Conservation (phyloP, 2,329 filamentous ascomycete species). For the Colletotrichum karsti region DNA sequence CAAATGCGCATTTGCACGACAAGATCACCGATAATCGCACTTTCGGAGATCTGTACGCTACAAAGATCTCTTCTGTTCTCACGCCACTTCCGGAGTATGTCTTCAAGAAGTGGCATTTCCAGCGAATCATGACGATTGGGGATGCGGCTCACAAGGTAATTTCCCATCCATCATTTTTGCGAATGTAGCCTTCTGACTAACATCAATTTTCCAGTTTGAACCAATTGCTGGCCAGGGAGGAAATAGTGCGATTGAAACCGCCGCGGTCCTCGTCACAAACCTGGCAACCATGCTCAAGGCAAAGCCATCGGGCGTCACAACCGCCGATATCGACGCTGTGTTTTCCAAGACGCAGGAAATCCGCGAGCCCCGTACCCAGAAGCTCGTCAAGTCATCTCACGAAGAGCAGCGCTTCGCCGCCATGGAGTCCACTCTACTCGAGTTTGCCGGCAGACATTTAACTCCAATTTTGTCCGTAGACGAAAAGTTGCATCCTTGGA, state of each 20-base stretch:
- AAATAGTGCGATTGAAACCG: conserved; percentile 37
- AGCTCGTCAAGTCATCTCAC: conserved; percentile 26
- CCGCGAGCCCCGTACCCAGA: conserved; percentile 25
- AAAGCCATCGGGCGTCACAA: conserved; percentile 12
- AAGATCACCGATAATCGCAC: conserved; percentile 34
- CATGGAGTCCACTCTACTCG: conserved; percentile 28
- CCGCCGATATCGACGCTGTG: conserved; percentile 25
- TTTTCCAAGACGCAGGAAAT: conserved; percentile 31
- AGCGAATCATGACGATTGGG: conserved; percentile 39
- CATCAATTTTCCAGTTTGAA: conserved; percentile 28
- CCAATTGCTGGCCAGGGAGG: conserved; percentile 37
- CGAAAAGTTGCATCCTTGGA: not conserved
- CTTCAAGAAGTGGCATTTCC: conserved; percentile 42
- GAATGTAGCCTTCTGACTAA: not conserved
- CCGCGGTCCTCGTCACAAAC: conserved; percentile 34
- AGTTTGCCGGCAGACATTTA: not conserved
- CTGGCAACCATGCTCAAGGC: conserved; percentile 19
- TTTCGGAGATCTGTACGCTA: conserved; percentile 40
- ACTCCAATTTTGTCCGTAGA: not conserved
- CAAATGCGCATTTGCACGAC: conserved; percentile 32
- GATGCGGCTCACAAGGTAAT: conserved; percentile 43
- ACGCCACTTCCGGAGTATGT: conserved; percentile 43
- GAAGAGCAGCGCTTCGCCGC: conserved; percentile 31
- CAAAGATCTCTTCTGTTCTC: conserved; percentile 37
- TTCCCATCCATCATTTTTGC: not conserved